Percentiles rank a stretch among this genome's conserved stretches.
Conservation (phyloP, 345 rosid species). For the Camelina hispida region DNA sequence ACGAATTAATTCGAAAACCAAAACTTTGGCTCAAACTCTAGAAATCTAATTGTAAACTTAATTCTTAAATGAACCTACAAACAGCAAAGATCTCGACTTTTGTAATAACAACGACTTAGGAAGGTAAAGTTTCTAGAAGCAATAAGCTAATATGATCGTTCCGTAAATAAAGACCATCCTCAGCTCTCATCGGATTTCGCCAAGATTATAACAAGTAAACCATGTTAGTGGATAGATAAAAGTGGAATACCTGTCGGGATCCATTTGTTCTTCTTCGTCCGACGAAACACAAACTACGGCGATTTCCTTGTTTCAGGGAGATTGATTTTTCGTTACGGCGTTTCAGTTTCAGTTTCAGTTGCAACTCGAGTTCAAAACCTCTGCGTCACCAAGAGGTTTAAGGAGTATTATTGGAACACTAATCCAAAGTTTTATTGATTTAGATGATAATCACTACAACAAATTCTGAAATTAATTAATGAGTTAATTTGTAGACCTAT, state of each 20-base stretch:
- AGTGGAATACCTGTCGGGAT: slow-evolving; percentile 43
- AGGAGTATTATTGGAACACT: too few relatives aligned
- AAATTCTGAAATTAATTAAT: neutral
- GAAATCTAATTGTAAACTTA: neutral
- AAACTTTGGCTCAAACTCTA: neutral
- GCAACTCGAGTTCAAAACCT: slow-evolving; percentile 7
- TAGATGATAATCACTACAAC: neutral
- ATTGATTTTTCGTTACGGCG: slow-evolving; percentile 12
- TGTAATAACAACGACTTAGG: neutral
- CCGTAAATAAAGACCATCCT: slow-evolving; percentile 15
- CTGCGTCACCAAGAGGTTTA: neutral
- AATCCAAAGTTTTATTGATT: neutral
- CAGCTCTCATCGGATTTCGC: neutral
- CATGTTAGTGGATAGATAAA: neutral
- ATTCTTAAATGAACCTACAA: slow-evolving; percentile 17
- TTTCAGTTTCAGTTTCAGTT: slow-evolving; percentile 17
- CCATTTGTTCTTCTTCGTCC: slow-evolving; percentile 38
- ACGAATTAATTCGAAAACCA: neutral
- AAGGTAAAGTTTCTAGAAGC: slow-evolving; percentile 3
- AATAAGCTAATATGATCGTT: slow-evolving; percentile 22
- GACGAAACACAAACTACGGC: slow-evolving; percentile 28
- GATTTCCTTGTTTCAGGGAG: slow-evolving; percentile 11
- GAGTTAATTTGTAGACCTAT: too few relatives aligned
- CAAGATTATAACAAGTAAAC: neutral
- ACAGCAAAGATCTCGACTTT: slow-evolving; percentile 24